Percentiles rank a stretch among this genome's conserved stretches.
phyloP scores from a whole-genome alignment of 352 stramenopile species.

The Globisporangium rhizosaccharum region DNA sequence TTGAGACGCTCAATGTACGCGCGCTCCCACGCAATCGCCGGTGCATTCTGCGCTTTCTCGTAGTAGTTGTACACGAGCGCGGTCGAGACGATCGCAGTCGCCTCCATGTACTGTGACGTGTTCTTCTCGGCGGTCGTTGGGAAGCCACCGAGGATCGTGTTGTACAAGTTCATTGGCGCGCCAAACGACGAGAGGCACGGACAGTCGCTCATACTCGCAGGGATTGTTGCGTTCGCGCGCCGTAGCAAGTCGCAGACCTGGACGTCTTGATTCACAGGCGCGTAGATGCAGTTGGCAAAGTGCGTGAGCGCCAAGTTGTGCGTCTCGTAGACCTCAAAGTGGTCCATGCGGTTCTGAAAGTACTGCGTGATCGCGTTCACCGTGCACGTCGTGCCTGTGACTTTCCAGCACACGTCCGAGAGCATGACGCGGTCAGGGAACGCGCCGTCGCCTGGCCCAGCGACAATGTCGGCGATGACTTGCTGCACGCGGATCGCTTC shows the following conservation, averaged over 20 bases:
- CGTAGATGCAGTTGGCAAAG: constrained; percentile 40
- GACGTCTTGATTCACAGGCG: constrained; percentile 36
- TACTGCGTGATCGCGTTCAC: constrained; percentile 61
- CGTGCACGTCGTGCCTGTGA: constrained; percentile 41
- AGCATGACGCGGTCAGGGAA: constrained; percentile 24
- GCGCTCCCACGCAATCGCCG: constrained; percentile 63
- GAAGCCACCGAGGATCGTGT: constrained; percentile 53
- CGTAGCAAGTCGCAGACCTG: constrained; percentile 25
- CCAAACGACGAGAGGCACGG: constrained; percentile 56
- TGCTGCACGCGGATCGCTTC: constrained; percentile 47
- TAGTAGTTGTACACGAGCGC: constrained; percentile 64
- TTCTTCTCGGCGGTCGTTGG: constrained; percentile 43
- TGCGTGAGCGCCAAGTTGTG: constrained; percentile 34
- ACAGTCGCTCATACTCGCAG: constrained; percentile 55
- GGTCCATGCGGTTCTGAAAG: constrained; percentile 54
- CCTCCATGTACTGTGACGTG: constrained; percentile 41
- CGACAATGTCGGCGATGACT: constrained; percentile 17
- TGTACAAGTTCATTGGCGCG: constrained; percentile 70
- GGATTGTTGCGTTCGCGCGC: constrained; percentile 29
- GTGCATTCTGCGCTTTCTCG: constrained; percentile 32
- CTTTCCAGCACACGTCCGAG: constrained; percentile 48
- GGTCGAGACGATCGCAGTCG: constrained; percentile 41
- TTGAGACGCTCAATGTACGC: constrained; percentile 59
- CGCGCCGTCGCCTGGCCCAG: constrained; percentile 4
- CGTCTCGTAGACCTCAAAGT: constrained; percentile 54